Base-by-base conservation (phyloP, 2,329 filamentous ascomycete species). In the Scedosporium apiospermum region DNA sequence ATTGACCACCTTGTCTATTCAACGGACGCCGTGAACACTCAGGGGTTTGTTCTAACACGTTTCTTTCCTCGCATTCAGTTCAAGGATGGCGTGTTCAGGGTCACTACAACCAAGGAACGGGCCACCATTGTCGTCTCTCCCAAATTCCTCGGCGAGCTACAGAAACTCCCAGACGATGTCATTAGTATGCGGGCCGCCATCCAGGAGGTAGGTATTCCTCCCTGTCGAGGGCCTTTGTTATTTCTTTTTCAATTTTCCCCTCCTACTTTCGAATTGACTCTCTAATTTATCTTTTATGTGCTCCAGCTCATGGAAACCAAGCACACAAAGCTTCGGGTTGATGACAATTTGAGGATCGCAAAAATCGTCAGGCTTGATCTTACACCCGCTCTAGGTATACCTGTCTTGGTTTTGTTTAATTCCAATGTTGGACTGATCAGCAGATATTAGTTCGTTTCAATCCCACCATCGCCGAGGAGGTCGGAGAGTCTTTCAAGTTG, bases 391-490 rank as follows among this genome's bases (percentile, higher is more conserved):
- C 68, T 77, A 1, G 63, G 72, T 74, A 65, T 12, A 60, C 3
- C 16, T 16, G 27, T 42, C 44, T 34, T 6, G 16, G n/a, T n/a
- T 21, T 16, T 9, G 1, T 60, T 60, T 27, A 41, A 14, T 12
- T 26, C 2, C 34, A 34, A 3, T 14, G 34, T 14, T 16, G 23
- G 53, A 27, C 60, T 18, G 3, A 30, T 14, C 63, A 38, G 14
- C 30, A 58, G 27, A 30, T 41, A 6, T 16, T n/a, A 67, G 71
- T 64, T 2, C 72, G 72, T 0, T 68, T 80, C 10, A 79, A 75
- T 64, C 71, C 74, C 0, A 64, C 66, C 3, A 71, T 80, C 27
- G 66, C 73, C 6, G 71, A 73, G 1, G 78, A 80, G 61, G 74
- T 77, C 1, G 65, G 67, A 4, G 67, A 69, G 2, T 70, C 73